Base-by-base conservation (phyloP, 495 filamentous ascomycete species). In the Neurospora hispaniola region DNA sequence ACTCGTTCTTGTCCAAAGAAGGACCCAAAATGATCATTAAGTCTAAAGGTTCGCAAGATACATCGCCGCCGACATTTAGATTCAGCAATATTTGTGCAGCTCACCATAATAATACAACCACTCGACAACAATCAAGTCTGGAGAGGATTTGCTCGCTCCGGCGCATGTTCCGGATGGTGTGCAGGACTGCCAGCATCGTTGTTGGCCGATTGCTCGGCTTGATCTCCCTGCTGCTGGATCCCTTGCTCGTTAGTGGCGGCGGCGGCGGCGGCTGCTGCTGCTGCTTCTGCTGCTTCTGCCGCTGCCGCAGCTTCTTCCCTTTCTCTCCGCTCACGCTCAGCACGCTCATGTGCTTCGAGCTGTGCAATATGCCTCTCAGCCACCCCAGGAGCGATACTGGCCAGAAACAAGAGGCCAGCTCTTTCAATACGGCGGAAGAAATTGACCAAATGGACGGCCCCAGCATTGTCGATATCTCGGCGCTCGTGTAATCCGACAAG, bases 331-430 rank as follows among this genome's bases (percentile, higher is more conserved):
- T 85, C 81, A 43, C 27, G 54, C 44, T 78, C 77, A 66, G 85
- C 85, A 39, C 84, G 86, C 75, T 89, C 89, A 9, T 88, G 88
- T 5, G 85, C 88, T 76, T 91, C 90, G 44, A 90, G 85, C 43
- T 88, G 90, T 73, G 87, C 85, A 66, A 97, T 93, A 77, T 96
- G 91, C 62, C 93, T 82, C 80, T 97, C 94, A 1, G 93, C 93
- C 16, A 97, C 85, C 9, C 94, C 94, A 0, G 94, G 94, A 40
- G 93, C 89, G 70, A 97, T 83, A 81, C 92, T 96, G 7, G 93
- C 93, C 43, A 97, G 80, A 76, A 97, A 95, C 41, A 97, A 83
- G 16, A 94, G 88, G n/a, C 92, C 79, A 16, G 92, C 91, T 70
- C 93, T 87, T 79, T 97, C 94, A 14, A 88, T 79, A 16, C 89